Evolutionary conservation across 2,329 filamentous ascomycete genomes (phyloP).

Genomic region (Tolypocladium nubicola): DNA sequence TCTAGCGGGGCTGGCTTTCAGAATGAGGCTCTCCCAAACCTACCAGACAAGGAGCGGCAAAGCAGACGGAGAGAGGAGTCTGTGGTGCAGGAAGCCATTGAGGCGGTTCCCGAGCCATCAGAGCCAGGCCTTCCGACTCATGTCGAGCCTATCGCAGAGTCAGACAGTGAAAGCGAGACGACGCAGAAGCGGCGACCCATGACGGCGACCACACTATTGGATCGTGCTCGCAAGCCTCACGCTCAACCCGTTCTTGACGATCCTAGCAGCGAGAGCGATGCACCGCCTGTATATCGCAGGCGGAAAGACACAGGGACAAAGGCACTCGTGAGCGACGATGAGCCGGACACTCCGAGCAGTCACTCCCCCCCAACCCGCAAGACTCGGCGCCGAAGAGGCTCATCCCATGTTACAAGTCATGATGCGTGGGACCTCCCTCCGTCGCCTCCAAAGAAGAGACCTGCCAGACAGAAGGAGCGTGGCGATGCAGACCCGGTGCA

Average conservation of each 20-base stretch:
- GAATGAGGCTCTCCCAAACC: not conserved
- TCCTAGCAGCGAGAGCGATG: conserved; percentile 1
- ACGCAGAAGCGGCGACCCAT: no score
- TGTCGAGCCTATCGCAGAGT: not conserved
- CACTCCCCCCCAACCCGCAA: not conserved
- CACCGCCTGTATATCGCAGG: not conserved
- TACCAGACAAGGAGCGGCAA: not conserved
- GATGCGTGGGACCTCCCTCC: conserved; percentile 3
- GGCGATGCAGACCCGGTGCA: not conserved
- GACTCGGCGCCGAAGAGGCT: not conserved
- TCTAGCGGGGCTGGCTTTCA: not conserved
- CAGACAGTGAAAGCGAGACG: not conserved
- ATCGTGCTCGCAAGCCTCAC: not conserved
- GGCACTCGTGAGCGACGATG: not conserved
- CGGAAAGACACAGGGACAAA: not conserved
- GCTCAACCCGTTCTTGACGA: not conserved
- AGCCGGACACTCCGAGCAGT: not conserved
- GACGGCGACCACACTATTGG: no score
- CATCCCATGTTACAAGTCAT: not conserved
- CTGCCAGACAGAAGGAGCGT: not conserved
- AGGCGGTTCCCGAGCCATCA: not conserved
- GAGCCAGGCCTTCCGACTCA: not conserved
- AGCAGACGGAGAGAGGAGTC: not conserved
- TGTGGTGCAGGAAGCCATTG: not conserved
- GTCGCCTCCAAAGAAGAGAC: not conserved